Base-by-base conservation (phyloP, 176 grass and related monocot species). In the Eragrostis nindensis region DNA sequence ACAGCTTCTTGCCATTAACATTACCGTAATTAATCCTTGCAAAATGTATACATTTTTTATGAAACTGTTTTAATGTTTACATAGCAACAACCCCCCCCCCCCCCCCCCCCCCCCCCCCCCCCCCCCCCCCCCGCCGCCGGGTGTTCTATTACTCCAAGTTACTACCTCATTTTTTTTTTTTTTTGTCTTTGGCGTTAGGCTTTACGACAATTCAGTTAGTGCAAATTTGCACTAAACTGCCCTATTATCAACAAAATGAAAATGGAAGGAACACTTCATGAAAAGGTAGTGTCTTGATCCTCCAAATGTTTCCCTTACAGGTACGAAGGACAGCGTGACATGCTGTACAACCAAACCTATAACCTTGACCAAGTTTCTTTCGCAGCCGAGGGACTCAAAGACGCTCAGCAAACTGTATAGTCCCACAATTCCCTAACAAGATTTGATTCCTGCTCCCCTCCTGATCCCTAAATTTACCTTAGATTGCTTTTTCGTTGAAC, bases 291-390 rank as follows among this genome's bases (percentile, higher is more conserved):
- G 84, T 63, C 6, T 52, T 61, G 18, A 6, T 36, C 30, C 11
- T 44, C 44, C 3, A 2, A 16, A 22, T 56, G 15, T 19, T 89
- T 66, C 73, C 15, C 7, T 19, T 76, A 2, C 68, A 99, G 96
- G 96, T 99, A 99, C 5, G 96, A 99, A 32, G 96, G 96, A 5
- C 96, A 95, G 9, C 96, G 92, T 52, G 96, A 99, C 59, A 95
- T 95, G 96, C 72, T 99, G 30, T 95, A 95, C 86, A 99, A 99
- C 48, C 96, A 99, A 57, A 95, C 92, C 26, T 99, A 93, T 55
- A 99, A 99, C 71, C 90, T 99, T 14, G 96, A 99, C 72, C 96
- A 99, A 95, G 96, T 95, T 80, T 71, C 88, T 78, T 99, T 99
- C 66, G 96, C 96, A 0, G 39, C 96, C 0, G 96, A 98, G 71